Evolutionary conservation across 2,329 filamentous ascomycete species (phyloP).

Genomic region (Colletotrichum gloeosporioides): DNA sequence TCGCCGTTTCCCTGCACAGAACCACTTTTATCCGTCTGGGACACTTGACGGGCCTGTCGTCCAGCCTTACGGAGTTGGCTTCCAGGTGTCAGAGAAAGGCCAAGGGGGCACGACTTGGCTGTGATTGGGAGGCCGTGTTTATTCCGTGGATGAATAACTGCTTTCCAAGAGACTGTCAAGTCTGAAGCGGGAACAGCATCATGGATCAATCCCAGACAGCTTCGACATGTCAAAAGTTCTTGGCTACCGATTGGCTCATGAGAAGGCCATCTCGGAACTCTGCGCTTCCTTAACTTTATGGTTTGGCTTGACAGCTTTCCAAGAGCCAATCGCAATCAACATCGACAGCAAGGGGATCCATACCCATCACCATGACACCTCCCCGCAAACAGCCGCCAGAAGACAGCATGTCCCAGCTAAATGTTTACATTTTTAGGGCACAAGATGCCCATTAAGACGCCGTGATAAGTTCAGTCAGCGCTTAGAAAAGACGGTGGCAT

Average conservation of each 20-base stretch:
- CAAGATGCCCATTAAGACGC: background rate
- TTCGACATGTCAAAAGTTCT: background rate
- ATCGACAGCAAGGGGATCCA: background rate
- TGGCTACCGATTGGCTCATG: constrained; percentile 3
- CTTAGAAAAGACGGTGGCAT: background rate
- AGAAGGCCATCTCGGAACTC: background rate
- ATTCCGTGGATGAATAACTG: background rate
- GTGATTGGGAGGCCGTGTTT: background rate
- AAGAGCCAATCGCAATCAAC: background rate
- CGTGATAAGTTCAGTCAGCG: background rate
- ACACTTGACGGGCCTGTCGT: background rate
- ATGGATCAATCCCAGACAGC: background rate
- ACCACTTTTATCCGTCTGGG: background rate
- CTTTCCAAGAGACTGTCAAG: background rate
- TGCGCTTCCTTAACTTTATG: background rate
- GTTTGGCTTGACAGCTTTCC: background rate
- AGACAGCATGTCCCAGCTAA: background rate
- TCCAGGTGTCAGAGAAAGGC: background rate
- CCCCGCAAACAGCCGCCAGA: background rate
- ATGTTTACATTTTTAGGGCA: background rate
- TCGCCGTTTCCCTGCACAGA: background rate
- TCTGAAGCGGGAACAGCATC: background rate
- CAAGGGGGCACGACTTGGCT: background rate
- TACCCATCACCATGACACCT: background rate
- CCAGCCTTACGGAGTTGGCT: background rate